Conservation (phyloP, 768 basidiomycete species). For the Roridomyces roridus region DNA sequence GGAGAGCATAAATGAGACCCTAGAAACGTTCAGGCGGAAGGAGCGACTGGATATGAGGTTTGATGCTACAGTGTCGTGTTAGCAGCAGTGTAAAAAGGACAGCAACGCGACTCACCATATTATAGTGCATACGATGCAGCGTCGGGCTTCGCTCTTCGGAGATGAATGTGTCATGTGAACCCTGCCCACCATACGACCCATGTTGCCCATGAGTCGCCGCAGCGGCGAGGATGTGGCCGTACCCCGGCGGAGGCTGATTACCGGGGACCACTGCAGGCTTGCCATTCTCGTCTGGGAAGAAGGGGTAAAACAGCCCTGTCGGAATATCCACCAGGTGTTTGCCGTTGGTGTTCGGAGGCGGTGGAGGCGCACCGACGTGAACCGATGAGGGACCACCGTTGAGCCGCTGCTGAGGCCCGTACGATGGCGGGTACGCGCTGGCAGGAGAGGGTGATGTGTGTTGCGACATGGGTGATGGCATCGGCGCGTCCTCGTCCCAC, state of each 20-base stretch:
- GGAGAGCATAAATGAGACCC: constrained; percentile 1
- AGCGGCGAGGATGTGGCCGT: constrained; percentile 60
- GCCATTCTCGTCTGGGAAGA: constrained; percentile 62
- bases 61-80: constrained; percentile 8
- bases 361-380: neutral
- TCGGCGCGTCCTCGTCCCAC: constrained; percentile 54
- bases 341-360: constrained; percentile 28
- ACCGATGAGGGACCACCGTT: constrained; percentile 28
- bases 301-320: constrained; percentile 75
- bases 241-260: constrained; percentile 43
- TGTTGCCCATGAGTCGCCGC: constrained; percentile 60
- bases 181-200: constrained; percentile 59
- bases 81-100: neutral
- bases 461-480: constrained; percentile 41
- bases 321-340: constrained; percentile 71
- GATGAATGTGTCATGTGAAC: constrained; percentile 68
- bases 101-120: constrained; percentile 42
- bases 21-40: constrained; percentile 12
- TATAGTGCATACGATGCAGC: constrained; percentile 30
- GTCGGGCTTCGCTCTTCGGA: constrained; percentile 66
- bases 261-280: constrained; percentile 24
- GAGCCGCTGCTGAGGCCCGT: constrained; percentile 45
- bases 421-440: constrained; percentile 28
- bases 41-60: constrained; percentile 32
- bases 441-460: constrained; percentile 49